A percentile compares a stretch with the other conserved stretches of the same genome.
These are phyloP conservation scores for Lolium perenne DNA, from an alignment of 176 grass and related monocot genomes.

Conservation along the genomic window DNA sequence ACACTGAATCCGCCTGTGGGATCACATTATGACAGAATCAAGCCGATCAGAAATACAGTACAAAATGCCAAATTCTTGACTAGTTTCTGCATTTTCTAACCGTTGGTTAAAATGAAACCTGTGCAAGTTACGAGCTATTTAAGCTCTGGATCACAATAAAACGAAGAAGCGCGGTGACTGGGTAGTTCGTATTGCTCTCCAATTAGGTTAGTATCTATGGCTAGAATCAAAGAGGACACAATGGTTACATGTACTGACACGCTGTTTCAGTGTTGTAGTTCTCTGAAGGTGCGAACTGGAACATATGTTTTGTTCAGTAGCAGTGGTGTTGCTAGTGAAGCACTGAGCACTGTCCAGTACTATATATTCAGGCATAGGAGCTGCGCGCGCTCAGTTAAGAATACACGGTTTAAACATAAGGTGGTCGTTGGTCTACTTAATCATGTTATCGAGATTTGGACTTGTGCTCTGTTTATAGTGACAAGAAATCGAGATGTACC, in stretches of 20 bases:
- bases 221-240: background rate
- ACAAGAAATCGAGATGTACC: slow-evolving; percentile 51
- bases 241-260: background rate
- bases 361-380: background rate
- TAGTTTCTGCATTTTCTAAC: background rate
- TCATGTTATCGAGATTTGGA: background rate
- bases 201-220: background rate
- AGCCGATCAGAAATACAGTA: background rate
- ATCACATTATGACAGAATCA: background rate
- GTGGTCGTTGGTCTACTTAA: background rate
- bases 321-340: background rate
- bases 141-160: too few species aligned
- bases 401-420: background rate
- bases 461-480: too few species aligned
- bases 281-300: background rate
- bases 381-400: too few species aligned
- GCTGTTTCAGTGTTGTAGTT: background rate
- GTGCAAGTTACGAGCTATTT: too few species aligned
- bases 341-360: background rate
- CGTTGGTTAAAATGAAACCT: too few species aligned
- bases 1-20: slow-evolving; percentile 88
- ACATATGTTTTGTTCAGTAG: background rate
- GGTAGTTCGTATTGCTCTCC: background rate
- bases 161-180: background rate
- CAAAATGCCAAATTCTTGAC: background rate